phyloP scores from a whole-genome alignment of 331 rosid species.

The Acacia pycnantha region DNA sequence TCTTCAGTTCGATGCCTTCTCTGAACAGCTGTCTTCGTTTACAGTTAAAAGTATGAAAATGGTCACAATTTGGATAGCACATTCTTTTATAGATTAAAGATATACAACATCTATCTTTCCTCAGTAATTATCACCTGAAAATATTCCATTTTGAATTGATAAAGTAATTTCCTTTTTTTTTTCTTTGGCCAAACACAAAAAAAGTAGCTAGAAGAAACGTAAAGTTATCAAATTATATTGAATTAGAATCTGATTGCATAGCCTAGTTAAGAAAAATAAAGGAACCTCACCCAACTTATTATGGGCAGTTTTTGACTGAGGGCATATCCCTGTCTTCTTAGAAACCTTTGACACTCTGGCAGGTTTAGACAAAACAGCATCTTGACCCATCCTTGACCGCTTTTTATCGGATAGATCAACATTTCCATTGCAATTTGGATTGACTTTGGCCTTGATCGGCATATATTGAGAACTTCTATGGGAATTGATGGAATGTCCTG shows the following conservation, averaged over 20 bases:
- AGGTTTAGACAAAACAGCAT: constrained; percentile 55
- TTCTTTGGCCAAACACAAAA: not conserved
- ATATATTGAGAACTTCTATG: constrained; percentile 44
- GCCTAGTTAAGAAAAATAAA: constrained; percentile 20
- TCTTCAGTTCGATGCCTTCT: constrained; percentile 62
- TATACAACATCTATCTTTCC: not conserved
- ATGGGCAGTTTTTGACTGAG: constrained; percentile 55
- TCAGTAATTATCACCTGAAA: constrained; percentile 17
- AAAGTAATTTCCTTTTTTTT: not conserved
- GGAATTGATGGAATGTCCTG: constrained; percentile 44
- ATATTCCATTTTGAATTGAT: constrained; percentile 22
- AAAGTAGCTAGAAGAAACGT: constrained; percentile 23
- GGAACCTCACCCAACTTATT: constrained; percentile 72
- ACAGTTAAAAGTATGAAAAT: constrained; percentile 34
- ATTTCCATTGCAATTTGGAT: constrained; percentile 48
- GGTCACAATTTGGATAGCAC: constrained; percentile 25
- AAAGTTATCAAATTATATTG: not conserved
- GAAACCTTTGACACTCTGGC: constrained; percentile 50
- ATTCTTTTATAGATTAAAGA: constrained; percentile 24
- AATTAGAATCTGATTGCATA: constrained; percentile 9
- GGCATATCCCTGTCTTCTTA: constrained; percentile 47
- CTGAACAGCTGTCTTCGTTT: constrained; percentile 51
- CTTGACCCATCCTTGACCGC: constrained; percentile 49
- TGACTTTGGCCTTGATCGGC: constrained; percentile 51
- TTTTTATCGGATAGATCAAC: constrained; percentile 54